A percentile compares a stretch with the other conserved stretches of the same genome.
These are phyloP conservation scores for Brasenia schreberi DNA, from an alignment of 164 flowering plant genomes.

Conservation along the genomic window DNA sequence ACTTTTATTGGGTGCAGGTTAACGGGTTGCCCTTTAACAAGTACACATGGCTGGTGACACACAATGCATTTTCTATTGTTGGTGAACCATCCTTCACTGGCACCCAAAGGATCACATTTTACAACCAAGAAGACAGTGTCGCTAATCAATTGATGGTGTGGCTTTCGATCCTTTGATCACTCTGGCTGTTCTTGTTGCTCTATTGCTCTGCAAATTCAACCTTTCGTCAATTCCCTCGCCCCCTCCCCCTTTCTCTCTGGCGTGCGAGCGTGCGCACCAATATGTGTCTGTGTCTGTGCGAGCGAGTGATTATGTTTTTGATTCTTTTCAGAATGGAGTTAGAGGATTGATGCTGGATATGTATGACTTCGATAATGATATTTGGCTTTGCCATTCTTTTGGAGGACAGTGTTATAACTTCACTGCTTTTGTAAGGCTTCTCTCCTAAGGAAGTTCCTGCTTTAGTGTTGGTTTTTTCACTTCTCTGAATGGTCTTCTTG, in stretches of 20 bases:
- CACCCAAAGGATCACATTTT: constrained; percentile 68
- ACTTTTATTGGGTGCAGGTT: constrained; percentile 24
- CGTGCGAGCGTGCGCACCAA: no score
- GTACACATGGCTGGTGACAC: constrained; percentile 91
- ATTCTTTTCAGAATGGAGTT: constrained; percentile 69
- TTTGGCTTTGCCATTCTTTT: constrained; percentile 99
- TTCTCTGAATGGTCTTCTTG: neutral
- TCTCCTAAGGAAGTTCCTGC: neutral
- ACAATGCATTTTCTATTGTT: constrained; percentile 80
- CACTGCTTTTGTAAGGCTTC: constrained; percentile 83
- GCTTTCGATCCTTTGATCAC: neutral
- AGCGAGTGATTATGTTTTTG: neutral
- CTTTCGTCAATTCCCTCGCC: neutral
- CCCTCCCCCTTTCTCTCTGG: neutral
- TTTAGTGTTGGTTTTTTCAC: neutral
- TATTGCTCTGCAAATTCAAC: neutral
- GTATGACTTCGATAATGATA: constrained; percentile 82
- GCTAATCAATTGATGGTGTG: constrained; percentile 75
- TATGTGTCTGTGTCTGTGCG: no score
- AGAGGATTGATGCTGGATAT: constrained; percentile 98
- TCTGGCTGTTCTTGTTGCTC: neutral
- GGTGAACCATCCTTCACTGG: constrained; percentile 61
- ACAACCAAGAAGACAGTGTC: constrained; percentile 89
- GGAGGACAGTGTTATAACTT: constrained; percentile 82
- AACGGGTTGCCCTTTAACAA: constrained; percentile 87